phyloP scores from a whole-genome alignment of 139 green algal species.

The Tetratostichococcus sp. region DNA sequence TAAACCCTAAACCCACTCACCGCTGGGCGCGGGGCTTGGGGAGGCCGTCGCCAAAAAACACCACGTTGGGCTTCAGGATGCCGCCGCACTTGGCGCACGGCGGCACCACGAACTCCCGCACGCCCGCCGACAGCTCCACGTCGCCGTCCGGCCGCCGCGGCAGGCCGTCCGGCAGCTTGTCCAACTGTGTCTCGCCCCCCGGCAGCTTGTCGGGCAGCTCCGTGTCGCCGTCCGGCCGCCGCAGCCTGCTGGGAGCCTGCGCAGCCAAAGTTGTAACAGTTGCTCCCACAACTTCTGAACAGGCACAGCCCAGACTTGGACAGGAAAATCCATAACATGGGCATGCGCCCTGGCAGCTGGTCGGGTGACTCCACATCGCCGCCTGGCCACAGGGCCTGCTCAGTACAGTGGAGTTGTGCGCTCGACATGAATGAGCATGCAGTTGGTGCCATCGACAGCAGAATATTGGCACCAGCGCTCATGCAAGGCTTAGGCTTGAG shows the following conservation, averaged over 20 bases:
- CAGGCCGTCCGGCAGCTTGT: neutral
- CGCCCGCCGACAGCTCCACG: slow-evolving; percentile 61
- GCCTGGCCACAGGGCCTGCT: no score
- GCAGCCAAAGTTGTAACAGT: neutral
- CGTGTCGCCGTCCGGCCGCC: slow-evolving; percentile 72
- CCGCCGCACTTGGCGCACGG: slow-evolving; percentile 63
- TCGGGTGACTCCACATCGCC: no score
- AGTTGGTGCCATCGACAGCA: no score
- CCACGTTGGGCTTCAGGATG: slow-evolving; percentile 80
- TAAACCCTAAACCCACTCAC: neutral
- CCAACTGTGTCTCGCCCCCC: neutral
- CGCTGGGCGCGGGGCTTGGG: slow-evolving; percentile 29
- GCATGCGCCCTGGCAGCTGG: no score
- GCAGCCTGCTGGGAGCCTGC: neutral
- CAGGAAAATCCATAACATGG: no score
- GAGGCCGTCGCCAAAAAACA: slow-evolving; percentile 81
- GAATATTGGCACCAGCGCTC: neutral
- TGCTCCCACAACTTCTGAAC: no score
- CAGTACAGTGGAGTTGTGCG: no score
- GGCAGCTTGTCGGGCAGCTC: slow-evolving; percentile 43
- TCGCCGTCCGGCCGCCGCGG: slow-evolving; percentile 71
- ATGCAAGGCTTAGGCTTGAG: no score
- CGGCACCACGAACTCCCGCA: slow-evolving; percentile 60
- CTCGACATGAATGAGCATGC: no score
- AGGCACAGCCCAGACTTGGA: no score